Evolutionary conservation across 495 filamentous ascomycete species (phyloP).

Genomic region (Penicillium verhagenii): DNA sequence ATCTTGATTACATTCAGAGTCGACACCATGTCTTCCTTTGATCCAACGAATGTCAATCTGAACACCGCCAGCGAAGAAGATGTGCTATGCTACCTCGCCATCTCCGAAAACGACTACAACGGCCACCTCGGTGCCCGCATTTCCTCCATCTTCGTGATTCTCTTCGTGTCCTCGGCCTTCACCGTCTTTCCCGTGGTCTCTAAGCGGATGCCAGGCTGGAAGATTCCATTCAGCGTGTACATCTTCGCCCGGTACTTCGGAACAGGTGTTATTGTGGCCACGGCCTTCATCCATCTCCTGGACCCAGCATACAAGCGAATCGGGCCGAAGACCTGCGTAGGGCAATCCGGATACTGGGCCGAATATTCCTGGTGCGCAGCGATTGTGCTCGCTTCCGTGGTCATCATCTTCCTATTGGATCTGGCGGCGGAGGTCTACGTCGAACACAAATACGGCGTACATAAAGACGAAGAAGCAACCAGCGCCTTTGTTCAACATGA

Average conservation of each 20-base stretch:
- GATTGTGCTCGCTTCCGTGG: conserved; percentile 29
- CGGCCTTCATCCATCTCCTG: conserved; percentile 59
- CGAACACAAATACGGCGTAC: conserved; percentile 45
- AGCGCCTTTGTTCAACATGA: conserved; percentile 15
- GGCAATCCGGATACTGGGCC: conserved; percentile 48
- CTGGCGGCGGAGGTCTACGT: conserved; percentile 49
- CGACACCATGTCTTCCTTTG: conserved; percentile 22
- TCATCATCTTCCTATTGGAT: conserved; percentile 38
- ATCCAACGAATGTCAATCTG: conserved; percentile 34
- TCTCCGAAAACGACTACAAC: conserved; percentile 38
- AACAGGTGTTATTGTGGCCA: conserved; percentile 67
- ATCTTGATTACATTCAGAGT: not conserved
- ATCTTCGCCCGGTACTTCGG: conserved; percentile 73
- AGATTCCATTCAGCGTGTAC: conserved; percentile 61
- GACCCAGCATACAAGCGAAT: conserved; percentile 53
- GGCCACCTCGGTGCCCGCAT: conserved; percentile 40
- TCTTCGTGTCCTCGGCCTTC: conserved; percentile 34
- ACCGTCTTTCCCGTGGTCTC: conserved; percentile 65
- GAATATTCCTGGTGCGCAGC: conserved; percentile 41
- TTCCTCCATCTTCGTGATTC: conserved; percentile 43
- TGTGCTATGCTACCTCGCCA: conserved; percentile 33
- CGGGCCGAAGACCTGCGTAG: conserved; percentile 51
- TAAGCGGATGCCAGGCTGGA: conserved; percentile 49
- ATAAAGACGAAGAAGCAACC: conserved; percentile 26
- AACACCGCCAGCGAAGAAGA: conserved; percentile 30